These are phyloP conservation scores for Melanomma pulvis-pyrius DNA, from an alignment of 495 filamentous ascomycete species.

Conservation along the genomic window DNA sequence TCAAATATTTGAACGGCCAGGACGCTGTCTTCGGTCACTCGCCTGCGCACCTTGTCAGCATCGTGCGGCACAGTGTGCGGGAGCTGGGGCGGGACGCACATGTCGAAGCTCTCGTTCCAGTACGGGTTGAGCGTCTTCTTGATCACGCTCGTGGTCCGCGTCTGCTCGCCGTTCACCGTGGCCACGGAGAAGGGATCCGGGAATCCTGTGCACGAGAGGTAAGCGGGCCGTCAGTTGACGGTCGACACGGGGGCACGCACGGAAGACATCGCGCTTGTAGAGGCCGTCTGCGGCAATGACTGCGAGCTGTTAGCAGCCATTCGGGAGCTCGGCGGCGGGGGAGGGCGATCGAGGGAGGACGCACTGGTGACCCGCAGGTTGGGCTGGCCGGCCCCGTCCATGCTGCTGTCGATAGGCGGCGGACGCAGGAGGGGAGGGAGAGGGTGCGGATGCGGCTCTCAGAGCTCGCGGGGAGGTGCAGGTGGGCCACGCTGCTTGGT, in stretches of 20 bases:
- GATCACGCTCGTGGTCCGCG: constrained; percentile 90
- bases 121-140: constrained; percentile 98
- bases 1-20: constrained; percentile 98
- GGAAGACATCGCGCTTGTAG: constrained; percentile 98
- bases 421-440: neutral
- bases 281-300: constrained; percentile 98
- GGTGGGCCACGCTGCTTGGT: neutral
- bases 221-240: constrained; percentile 39
- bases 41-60: constrained; percentile 53
- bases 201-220: constrained; percentile 64
- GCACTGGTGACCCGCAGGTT: constrained; percentile 70
- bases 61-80: neutral
- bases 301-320: constrained; percentile 46
- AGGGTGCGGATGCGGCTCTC: constrained; percentile 5
- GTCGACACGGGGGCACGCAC: constrained; percentile 58
- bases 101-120: constrained; percentile 98
- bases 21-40: constrained; percentile 89
- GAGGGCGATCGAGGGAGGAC: constrained; percentile 29
- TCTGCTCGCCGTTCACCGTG: constrained; percentile 95
- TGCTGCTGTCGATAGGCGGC: constrained; percentile 15
- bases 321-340: constrained; percentile 8
- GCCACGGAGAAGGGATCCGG: constrained; percentile 98
- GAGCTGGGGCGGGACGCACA: constrained; percentile 60
- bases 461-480: constrained; percentile 1
- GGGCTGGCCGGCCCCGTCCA: constrained; percentile 52